Conservation (phyloP, 192 early-diverging fungal genomes). For the Coemansia sp. region DNA sequence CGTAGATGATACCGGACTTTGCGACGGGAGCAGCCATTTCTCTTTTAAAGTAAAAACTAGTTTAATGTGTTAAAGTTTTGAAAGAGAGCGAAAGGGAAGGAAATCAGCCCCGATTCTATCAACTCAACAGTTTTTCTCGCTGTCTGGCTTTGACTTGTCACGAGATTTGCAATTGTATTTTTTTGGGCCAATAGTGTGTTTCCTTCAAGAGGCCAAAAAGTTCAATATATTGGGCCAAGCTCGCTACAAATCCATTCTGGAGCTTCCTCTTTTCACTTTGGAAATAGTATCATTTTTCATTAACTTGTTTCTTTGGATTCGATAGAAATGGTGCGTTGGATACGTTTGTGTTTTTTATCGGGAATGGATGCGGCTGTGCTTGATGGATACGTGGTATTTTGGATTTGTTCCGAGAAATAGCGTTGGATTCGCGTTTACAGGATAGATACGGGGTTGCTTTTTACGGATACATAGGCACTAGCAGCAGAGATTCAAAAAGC, state of each 20-base stretch:
- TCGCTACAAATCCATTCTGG: not conserved
- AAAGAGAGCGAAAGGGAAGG: slow-evolving; percentile 28
- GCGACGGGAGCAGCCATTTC: slow-evolving; percentile 63
- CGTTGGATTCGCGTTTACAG: not conserved
- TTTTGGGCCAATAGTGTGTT: not conserved
- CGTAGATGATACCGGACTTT: slow-evolving; percentile 86
- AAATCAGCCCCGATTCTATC: not conserved
- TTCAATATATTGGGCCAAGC: not conserved
- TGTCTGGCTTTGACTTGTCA: not conserved
- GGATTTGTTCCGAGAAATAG: not conserved
- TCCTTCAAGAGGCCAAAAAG: not conserved
- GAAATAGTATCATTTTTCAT: slow-evolving; percentile 3
- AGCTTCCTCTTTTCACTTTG: slow-evolving; percentile 6
- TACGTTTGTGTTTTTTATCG: slow-evolving; percentile 14
- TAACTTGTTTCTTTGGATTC: slow-evolving; percentile 31
- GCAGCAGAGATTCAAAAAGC: too few species aligned
- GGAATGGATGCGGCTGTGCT: slow-evolving; percentile 9
- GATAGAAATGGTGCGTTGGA: slow-evolving; percentile 56
- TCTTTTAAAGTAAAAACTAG: not conserved
- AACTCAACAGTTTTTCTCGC: not conserved
- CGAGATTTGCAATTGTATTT: not conserved
- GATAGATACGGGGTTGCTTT: not conserved
- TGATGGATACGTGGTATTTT: not conserved
- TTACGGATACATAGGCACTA: too few species aligned
- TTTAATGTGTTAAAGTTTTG: not conserved